phyloP scores from a whole-genome alignment of 2,329 filamentous ascomycete species.

The Cladosporium cucumerinum region DNA sequence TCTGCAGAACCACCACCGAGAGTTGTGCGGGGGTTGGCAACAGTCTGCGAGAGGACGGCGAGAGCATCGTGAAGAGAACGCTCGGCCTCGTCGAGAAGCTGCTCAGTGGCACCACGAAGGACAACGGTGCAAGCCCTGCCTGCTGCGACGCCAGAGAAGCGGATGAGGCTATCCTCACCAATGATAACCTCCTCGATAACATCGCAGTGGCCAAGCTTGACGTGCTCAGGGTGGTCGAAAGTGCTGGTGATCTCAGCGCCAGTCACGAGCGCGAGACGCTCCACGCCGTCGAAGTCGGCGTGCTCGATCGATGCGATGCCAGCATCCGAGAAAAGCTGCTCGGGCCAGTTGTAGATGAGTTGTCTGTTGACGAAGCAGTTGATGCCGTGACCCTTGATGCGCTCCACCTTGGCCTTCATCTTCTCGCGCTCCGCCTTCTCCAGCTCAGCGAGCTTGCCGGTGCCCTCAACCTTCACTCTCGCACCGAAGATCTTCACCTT shows the following conservation, averaged over 20 bases:
- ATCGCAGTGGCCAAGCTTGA: conserved; percentile 93
- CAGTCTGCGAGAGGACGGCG: conserved; percentile 92
- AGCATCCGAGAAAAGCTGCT: conserved; percentile 96
- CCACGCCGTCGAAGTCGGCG: conserved; percentile 97
- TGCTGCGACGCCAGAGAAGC: conserved; percentile 92
- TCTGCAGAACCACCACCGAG: conserved; percentile 94
- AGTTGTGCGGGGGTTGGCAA: conserved; percentile 89
- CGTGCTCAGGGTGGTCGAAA: conserved; percentile 95
- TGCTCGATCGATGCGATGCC: conserved; percentile 99
- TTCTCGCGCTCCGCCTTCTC: conserved; percentile 98
- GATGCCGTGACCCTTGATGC: conserved; percentile 97
- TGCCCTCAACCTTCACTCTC: conserved; percentile 92
- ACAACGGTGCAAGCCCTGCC: conserved; percentile 96
- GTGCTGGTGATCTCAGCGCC: conserved; percentile 97
- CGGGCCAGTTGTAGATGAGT: conserved; percentile 99
- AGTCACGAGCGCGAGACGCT: conserved; percentile 89
- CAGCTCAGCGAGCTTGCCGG: conserved; percentile 93
- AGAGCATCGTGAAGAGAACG: conserved; percentile 93
- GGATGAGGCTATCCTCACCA: conserved; percentile 94
- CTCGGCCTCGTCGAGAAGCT: conserved; percentile 95
- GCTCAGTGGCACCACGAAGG: conserved; percentile 90
- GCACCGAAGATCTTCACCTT: conserved; percentile 99
- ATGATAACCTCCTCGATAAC: conserved; percentile 97
- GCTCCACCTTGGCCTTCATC: conserved; percentile 99
- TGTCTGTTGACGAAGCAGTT: conserved; percentile 99